Evolutionary conservation across 2,329 filamentous ascomycete genomes (phyloP), one percentile per base, ranked within the genome.

Genomic region (Fusarium sp.): DNA sequence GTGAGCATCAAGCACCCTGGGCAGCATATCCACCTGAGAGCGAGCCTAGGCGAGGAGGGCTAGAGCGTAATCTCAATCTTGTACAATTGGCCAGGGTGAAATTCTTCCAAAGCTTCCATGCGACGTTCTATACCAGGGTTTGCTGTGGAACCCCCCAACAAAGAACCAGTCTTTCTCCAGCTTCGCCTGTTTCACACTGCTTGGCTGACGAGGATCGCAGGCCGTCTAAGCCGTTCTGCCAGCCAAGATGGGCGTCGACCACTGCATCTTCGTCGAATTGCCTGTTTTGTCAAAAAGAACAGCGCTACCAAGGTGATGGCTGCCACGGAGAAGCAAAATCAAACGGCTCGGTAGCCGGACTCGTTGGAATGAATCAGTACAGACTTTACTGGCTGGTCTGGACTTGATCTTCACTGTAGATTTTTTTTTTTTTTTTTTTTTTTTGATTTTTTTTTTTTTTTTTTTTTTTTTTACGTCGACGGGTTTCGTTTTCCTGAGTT

Each of bases 31-130:
- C 76, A 77, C 77, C 47, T 63, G 15, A 54, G 67, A 69, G 55
- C 64, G 67, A 69, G 66, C 58, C 59, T 70, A 64, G 48, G 26
- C 35, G 44, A 60, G 66, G 49, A 60, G 58, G 64, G 63, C 28
- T 48, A 57, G 39, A 48, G 31, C 31, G n/a, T 35, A 48, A 57
- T 57, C 31, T 57, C 62, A 69, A 70, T 71, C 38, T 63, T 58
- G 57, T 38, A 47, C 47, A 33, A 33, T 51, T 48, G 52, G 47
- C 54, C 49, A 47, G 73, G 62, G 51, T 65, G 44, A 28, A 57
- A 69, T 78, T 78, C 76, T 52, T 74, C 62, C 60, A 75, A 70
- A 75, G 75, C 76, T 78, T 78, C 76, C 58, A 78, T 78, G 66
- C 69, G 39, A 70, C 36, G 63, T 78, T 78, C 76, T 61, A 78